phyloP scores from a whole-genome alignment of 139 green algal genomes.

The Desmodesmus armatus region DNA sequence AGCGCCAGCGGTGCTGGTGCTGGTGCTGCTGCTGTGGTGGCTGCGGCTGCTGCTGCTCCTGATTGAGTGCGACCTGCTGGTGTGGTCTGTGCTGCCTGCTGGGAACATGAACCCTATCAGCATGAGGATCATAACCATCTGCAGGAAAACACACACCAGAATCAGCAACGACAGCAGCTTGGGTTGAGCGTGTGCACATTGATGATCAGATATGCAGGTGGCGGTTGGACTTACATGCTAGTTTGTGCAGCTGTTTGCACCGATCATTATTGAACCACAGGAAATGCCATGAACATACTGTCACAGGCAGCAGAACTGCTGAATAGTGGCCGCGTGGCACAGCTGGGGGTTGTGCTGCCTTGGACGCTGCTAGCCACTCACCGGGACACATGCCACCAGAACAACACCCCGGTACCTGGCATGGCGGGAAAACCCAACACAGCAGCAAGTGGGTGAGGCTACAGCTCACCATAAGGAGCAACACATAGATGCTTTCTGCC shows the following conservation, averaged over 20 bases:
- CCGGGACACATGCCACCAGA: slow-evolving; percentile 69
- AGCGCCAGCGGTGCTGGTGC: not conserved
- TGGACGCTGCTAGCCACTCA: slow-evolving; percentile 36
- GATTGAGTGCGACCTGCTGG: not conserved
- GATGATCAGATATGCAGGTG: no score
- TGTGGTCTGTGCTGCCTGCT: not conserved
- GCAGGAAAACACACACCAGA: not conserved
- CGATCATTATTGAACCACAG: no score
- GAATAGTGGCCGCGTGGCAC: no score
- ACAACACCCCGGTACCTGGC: slow-evolving; percentile 73
- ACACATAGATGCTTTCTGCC: no score
- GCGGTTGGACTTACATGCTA: no score
- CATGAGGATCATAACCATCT: slow-evolving; percentile 70
- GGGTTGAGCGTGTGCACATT: no score
- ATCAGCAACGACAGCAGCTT: not conserved
- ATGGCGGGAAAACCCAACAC: not conserved
- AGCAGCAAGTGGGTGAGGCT: slow-evolving; percentile 6
- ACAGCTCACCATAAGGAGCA: no score
- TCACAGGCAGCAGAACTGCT: no score
- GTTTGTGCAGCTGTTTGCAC: no score
- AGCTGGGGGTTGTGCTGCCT: not conserved
- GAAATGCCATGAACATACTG: no score
- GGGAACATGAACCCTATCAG: slow-evolving; percentile 67
- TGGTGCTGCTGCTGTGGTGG: not conserved
- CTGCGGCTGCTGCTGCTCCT: slow-evolving; percentile 5